Evolutionary conservation across 1,284 basidiomycete genomes (phyloP), one percentile per base, ranked within the genome.

Genomic region (Xanthoconium separans): DNA sequence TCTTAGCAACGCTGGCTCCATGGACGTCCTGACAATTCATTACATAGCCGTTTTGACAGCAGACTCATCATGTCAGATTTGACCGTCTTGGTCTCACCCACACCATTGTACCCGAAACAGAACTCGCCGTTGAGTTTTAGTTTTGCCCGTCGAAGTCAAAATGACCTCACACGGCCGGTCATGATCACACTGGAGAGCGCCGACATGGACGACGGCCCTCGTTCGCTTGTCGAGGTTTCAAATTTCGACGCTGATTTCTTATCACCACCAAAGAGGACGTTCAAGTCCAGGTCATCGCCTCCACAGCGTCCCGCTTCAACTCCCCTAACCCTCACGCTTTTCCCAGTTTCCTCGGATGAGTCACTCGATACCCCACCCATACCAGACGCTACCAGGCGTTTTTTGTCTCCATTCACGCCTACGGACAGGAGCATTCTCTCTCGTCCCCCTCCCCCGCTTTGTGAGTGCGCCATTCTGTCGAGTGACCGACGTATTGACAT

Each of bases 361-460:
- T 30, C 54, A 18, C 8, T 37, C 29, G 4, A 40, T 34, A 44
- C 53, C 4, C 51, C 55, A 34, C 52, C 51, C 43, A 37, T 58
- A 54, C 33, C 52, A 50, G 58, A 59, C 55, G 34, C 62, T 55
- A 51, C 71, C 45, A 60, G 64, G 46, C 57, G 57, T 43, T 53
- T 57, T 27, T 57, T 58, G 31, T 68, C 66, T 41, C 66, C 71
- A 15, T 71, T 67, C 53, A 62, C 65, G 20, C 56, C 65, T 2
- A 31, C 54, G 24, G 70, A 70, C 40, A 71, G 71, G 43, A 63
- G 76, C 13, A 77, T 82, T 53, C 73, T 82, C 30, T 65, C 79
- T 37, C 76, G 74, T 2, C 85, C 85, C 34, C 78, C 82, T 46
- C 84, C 85, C 22, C 82, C 82, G 51, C 70, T 87, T 48, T 77